Evolutionary conservation across 805 yeast species (phyloP), one percentile per base, ranked within the genome.

Genomic region (Tetrapisispora iriomotensis): DNA sequence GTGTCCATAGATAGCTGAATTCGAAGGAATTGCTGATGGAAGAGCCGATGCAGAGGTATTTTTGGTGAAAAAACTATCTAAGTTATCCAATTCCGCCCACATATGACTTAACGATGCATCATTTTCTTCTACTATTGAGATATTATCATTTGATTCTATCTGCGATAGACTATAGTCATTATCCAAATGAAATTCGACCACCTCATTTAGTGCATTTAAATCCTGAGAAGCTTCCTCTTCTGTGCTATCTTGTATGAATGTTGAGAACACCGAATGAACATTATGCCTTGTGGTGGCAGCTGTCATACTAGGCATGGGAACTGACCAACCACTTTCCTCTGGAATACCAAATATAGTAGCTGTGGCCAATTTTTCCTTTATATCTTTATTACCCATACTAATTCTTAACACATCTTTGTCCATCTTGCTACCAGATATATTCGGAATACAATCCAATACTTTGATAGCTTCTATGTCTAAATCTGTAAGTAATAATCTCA

Each of bases 331-430:
- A 52, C 82, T 78, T 10, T 84, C 95, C 22, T 62, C 67, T 0
- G 98, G 97, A 19, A 90, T 79, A 13, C 98, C 98, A 65, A 87
- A 94, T 40, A 92, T 65, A 0, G 96, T 86, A 0, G 92, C 87
- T 3, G 92, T 80, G 48, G 75, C 79, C 47, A 83, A 95, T 54
- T 81, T 82, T 46, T 84, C 94, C 46, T 81, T 83, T 49, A 82
- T 75, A 8, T 84, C 74, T 12, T 79, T 67, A 47, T 83, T 86
- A 9, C 96, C 96, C 54, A 90, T 72, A 49, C 94, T 82, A 79
- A 92, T 84, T 57, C 96, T 71, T 49, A 92, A 68, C 15, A 90
- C 88, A 54, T 88, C 96, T 51, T 85, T 82, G 56, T 92, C 98
- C 62, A 85, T 71, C 43, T 84, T 82, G 13, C 92, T 82, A 1